Base-by-base conservation (phyloP, 768 basidiomycete genomes). In the Saitozyma podzolica region DNA sequence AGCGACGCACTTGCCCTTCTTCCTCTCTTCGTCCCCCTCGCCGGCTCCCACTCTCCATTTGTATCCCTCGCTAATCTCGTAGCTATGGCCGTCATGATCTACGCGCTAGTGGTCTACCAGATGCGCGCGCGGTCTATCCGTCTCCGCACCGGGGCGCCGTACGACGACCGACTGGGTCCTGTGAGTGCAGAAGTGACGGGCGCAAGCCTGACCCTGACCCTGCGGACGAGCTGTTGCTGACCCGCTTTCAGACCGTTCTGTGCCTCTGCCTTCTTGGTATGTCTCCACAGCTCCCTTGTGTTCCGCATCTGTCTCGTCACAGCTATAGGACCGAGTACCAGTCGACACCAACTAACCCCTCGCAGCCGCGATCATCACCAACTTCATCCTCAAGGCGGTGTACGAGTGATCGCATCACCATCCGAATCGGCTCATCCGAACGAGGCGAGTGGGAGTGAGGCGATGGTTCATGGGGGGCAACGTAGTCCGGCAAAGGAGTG, bases 31-130 rank as follows among this genome's bases (percentile, higher is more conserved):
- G 29, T 29, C 29, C 29, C 29, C 29, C 29, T 29, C 29, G 29
- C n/a, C n/a, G n/a, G n/a, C n/a, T n/a, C 79, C 72, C 48, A 9
- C n/a, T 63, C 56, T 55, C 14, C 29, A 29, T 2, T 2, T 2
- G 29, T 29, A 2, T 5, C 5, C 29, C 29, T 52, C 58, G 54
- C 39, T 52, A 54, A 67, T 59, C 13, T 16, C 14, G 39, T 57
- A 95, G 95, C 95, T 43, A 90, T 98, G 87, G 91, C 86, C 19
- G 92, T 98, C 63, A 98, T 99, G 96, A 77, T 91, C 9, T 99
- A 99, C 79, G 95, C 96, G 2, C 81, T 99, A 13, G 89, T 89
- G 69, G 92, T 92, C 48, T 99, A 93, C 78, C 95, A 98, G 77
- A 95, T 93, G 91, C 86, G 96, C 66, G 96, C 95, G 8, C 86